phyloP scores from a whole-genome alignment of 306 rosid species.

The Medicago ruthenica region DNA sequence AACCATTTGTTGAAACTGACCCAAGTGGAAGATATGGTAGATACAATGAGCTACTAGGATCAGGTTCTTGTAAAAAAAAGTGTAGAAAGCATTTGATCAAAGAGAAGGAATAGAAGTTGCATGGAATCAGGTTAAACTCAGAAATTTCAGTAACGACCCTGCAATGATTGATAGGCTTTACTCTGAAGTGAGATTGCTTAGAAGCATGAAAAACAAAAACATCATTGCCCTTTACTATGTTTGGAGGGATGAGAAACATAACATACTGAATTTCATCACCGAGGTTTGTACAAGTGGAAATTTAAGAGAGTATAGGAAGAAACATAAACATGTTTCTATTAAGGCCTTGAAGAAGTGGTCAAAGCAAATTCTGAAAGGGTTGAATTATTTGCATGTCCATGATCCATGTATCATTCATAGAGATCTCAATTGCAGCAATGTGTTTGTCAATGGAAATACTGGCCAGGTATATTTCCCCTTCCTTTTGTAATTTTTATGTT shows the following conservation, averaged over 20 bases:
- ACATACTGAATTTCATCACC: constrained; percentile 75
- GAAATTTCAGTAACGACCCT: constrained; percentile 67
- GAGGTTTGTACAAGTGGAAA: constrained; percentile 90
- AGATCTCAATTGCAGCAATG: constrained; percentile 91
- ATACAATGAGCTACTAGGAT: constrained; percentile 66
- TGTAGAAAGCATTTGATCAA: constrained; percentile 84
- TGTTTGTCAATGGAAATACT: constrained; percentile 83
- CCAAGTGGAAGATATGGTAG: constrained; percentile 76
- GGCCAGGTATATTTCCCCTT: constrained; percentile 92
- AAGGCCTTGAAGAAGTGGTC: constrained; percentile 90
- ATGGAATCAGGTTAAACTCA: constrained; percentile 90
- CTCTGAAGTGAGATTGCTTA: constrained; percentile 78
- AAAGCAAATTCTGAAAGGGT: constrained; percentile 70
- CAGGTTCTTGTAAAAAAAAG: constrained; percentile 81
- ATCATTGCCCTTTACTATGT: constrained; percentile 65
- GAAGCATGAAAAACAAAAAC: constrained; percentile 61
- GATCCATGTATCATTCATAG: no score
- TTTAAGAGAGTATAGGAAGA: constrained; percentile 80
- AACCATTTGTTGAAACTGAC: constrained; percentile 68
- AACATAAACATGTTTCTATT: constrained; percentile 73
- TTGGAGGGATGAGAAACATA: constrained; percentile 63
- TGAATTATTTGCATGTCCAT: constrained; percentile 76
- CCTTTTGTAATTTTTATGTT: not conserved
- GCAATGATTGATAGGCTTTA: constrained; percentile 73
- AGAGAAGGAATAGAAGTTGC: constrained; percentile 90